Percentiles rank a stretch among this genome's conserved stretches.
phyloP scores from a whole-genome alignment of 2,329 filamentous ascomycete genomes.

The Ophidiomyces ophidiicola region DNA sequence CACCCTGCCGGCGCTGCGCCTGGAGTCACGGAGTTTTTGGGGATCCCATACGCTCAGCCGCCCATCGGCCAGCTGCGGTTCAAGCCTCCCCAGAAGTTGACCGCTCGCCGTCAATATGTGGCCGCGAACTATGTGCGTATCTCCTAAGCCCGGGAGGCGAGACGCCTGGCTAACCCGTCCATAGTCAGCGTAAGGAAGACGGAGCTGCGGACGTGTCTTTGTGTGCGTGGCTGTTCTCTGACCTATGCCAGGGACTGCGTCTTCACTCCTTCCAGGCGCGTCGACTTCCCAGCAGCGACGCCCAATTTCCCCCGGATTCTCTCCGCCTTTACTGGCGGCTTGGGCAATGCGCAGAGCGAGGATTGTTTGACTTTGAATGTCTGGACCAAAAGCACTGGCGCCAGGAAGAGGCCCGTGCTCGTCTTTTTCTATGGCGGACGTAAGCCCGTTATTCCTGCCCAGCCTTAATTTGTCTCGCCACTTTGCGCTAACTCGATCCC shows the following conservation, averaged over 20 bases:
- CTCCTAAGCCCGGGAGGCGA: not conserved
- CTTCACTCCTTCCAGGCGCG: constrained; percentile 14
- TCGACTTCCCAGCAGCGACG: constrained; percentile 18
- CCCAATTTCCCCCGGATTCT: constrained; percentile 17
- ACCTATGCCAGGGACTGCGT: constrained; percentile 19
- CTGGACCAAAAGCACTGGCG: constrained; percentile 19
- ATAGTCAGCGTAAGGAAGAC: constrained; percentile 6
- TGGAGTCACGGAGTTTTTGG: constrained; percentile 18
- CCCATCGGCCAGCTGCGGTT: constrained; percentile 22
- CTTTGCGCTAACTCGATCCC: not conserved
- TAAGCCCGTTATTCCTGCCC: constrained; percentile 18
- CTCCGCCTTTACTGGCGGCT: constrained; percentile 25
- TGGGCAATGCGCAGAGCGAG: constrained; percentile 26
- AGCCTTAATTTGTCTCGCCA: no score
- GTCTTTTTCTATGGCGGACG: constrained; percentile 34
- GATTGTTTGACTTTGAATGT: constrained; percentile 30
- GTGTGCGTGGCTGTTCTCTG: not conserved
- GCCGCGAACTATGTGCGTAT: constrained; percentile 16
- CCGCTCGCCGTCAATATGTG: constrained; percentile 8
- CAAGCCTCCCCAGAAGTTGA: constrained; percentile 17
- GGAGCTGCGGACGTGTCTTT: not conserved
- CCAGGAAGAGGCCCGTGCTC: constrained; percentile 27
- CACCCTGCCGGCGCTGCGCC: constrained; percentile 2
- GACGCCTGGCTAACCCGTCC: not conserved
- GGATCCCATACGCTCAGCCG: constrained; percentile 23